Percentiles rank a stretch among this genome's conserved stretches.
phyloP scores from a whole-genome alignment of 352 stramenopile genomes.

The Globisporangium solare region DNA sequence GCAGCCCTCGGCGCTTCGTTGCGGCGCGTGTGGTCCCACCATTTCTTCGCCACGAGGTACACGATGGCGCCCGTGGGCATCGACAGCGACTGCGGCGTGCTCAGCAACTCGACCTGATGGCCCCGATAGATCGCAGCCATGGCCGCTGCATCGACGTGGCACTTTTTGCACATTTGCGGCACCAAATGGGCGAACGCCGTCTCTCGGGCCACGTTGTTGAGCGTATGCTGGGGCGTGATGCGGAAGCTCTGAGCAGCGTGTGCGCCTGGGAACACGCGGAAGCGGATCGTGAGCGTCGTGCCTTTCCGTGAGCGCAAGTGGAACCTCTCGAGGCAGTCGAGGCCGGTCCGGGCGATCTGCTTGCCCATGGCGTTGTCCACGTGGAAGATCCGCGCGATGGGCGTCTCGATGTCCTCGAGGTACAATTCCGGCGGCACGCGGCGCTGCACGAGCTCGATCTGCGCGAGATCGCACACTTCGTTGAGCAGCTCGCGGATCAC shows the following conservation, averaged over 20 bases:
- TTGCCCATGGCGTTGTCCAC: conserved; percentile 6
- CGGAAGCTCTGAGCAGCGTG: conserved; percentile 13
- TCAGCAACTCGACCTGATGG: conserved; percentile 32
- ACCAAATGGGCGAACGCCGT: conserved; percentile 28
- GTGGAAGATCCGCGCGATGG: conserved; percentile 15
- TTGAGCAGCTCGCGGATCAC: conserved; percentile 51
- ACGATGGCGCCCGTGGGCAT: conserved; percentile 41
- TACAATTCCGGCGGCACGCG: conserved; percentile 16
- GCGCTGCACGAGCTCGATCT: conserved; percentile 28
- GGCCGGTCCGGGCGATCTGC: conserved; percentile 12
- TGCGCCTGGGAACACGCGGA: conserved; percentile 28
- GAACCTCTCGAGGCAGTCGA: conserved; percentile 19
- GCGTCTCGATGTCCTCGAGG: conserved; percentile 15
- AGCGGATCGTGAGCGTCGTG: conserved; percentile 35
- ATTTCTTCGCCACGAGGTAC: conserved; percentile 41
- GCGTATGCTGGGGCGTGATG: conserved; percentile 14
- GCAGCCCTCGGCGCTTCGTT: conserved; percentile 43
- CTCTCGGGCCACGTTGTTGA: conserved; percentile 31
- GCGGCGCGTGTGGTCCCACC: conserved; percentile 52
- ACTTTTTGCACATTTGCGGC: conserved; percentile 37
- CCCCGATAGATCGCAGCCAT: conserved; percentile 39
- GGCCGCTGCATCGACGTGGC: conserved; percentile 20
- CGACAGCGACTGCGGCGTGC: conserved; percentile 25
- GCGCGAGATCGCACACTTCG: conserved; percentile 35
- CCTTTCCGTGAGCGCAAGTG: conserved; percentile 36